Base-by-base conservation (phyloP, 2,329 filamentous ascomycete species). In the Diaporthe vaccinii region DNA sequence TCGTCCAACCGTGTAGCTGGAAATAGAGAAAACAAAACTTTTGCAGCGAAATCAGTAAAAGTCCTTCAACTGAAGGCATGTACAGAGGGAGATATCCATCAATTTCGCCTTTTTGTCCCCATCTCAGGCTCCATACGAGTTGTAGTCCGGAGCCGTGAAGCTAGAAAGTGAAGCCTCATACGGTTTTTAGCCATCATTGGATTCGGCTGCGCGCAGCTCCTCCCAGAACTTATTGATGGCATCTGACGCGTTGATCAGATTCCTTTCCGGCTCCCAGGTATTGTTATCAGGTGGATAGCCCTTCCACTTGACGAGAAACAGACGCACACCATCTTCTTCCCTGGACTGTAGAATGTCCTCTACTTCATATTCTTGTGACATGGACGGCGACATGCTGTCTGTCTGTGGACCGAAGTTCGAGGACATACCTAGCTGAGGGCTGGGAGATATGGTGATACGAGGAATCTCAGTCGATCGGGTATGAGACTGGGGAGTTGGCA, bases 341-440 rank as follows among this genome's bases (percentile, higher is more conserved):
- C 34, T 62, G 9, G 5, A 7, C 10, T 53, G 44, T 1, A 72
- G 3, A 3, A 72, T 51, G 4, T 51, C 53, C 31, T 72, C 57
- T 1, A 62, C 44, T 7, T 72, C 70, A 3, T 6, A 72, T n/a
- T 72, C 69, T 3, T 14, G 36, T 0, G 69, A 62, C 34, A 49
- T 17, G 0, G 25, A n/a, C 1, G 31, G 31, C 3, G 57, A 62
- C 15, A 17, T 12, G 2, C 8, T 53, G 15, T 53, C 7, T 3
- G n/a, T 2, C 0, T 41, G 46, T 22, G n/a, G 31, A 28, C 34
- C 34, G 0, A 41, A 4, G 8, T 0, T 4, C 6, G n/a, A 9
- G 5, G 34, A 28, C 1, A 0, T 17, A 6, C 8, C 46, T 3
- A 9, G 34, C 31, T 34, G 8, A 14, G 49, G 65, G 3, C 22